Evolutionary conservation across 495 filamentous ascomycete genomes (phyloP).

Genomic region (Lasiosphaeris hirsuta): DNA sequence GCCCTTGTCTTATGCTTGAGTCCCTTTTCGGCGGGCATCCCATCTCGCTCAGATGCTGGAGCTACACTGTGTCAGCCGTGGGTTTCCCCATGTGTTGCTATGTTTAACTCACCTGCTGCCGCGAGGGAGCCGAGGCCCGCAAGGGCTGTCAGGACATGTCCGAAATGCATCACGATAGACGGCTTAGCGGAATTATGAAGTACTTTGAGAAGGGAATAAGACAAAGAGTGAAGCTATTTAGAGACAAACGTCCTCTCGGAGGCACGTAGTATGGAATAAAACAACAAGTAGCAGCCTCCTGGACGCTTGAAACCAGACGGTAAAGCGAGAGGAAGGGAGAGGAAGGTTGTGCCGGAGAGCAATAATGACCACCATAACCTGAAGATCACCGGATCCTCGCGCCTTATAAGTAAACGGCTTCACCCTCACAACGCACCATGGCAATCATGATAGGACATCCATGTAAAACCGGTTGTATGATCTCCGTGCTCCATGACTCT

Average conservation of each 20-base stretch:
- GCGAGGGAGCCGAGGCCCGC: conserved; percentile 28
- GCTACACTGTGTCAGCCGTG: conserved; percentile 21
- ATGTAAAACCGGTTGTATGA: conserved; percentile 7
- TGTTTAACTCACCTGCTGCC: conserved; percentile 25
- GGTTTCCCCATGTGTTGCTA: neutral
- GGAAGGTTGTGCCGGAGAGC: conserved; percentile 15
- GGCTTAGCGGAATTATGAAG: too few relatives aligned
- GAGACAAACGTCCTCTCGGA: conserved; percentile 31
- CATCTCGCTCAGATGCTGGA: conserved; percentile 18
- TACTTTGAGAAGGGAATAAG: neutral
- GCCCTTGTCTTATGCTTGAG: conserved; percentile 25
- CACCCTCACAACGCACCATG: neutral
- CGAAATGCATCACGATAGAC: conserved; percentile 29
- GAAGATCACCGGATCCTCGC: neutral
- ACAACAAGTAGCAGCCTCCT: conserved; percentile 23
- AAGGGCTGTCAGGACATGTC: conserved; percentile 25
- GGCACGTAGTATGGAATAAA: conserved; percentile 21
- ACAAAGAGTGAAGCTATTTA: conserved; percentile 23
- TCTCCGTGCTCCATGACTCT: conserved; percentile 7
- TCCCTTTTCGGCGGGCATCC: conserved; percentile 10
- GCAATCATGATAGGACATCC: neutral
- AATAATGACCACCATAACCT: conserved; percentile 18
- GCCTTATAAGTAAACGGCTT: conserved; percentile 7
- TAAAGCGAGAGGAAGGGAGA: conserved; percentile 18
- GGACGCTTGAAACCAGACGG: conserved; percentile 19